phyloP scores from a whole-genome alignment of 139 green algal species.

The Chlamydomonas sp. region DNA sequence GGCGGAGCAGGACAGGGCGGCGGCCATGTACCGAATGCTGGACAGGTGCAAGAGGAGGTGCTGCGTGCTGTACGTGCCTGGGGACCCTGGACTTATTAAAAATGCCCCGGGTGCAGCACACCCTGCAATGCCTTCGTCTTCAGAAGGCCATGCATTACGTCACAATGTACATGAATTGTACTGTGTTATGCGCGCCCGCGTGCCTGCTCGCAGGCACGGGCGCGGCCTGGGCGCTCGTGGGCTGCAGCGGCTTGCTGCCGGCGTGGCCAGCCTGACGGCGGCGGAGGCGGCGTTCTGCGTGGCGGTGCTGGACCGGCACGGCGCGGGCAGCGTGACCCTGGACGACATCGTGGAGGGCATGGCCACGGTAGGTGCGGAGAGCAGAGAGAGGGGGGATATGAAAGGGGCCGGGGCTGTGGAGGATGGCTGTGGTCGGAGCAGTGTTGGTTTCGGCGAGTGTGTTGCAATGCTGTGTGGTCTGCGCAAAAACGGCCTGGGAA shows the following conservation, averaged over 20 bases:
- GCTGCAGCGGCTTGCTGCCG: background rate
- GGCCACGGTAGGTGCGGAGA: background rate
- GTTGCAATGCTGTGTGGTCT: no score
- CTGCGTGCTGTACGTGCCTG: background rate
- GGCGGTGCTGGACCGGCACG: conserved; percentile 10
- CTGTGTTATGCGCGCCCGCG: background rate
- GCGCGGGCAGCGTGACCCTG: conserved; percentile 13
- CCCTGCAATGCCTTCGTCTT: no score
- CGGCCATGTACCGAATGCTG: conserved; percentile 9
- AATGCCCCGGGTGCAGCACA: no score
- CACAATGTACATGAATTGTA: background rate
- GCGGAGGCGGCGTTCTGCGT: conserved; percentile 8
- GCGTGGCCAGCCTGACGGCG: conserved; percentile 1
- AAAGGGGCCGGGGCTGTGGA: no score
- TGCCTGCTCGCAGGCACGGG: conserved; percentile 2
- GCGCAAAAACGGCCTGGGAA: no score
- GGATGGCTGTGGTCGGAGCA: no score
- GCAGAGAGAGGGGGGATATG: no score
- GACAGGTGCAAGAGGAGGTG: background rate
- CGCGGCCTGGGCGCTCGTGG: background rate
- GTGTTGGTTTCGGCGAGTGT: no score
- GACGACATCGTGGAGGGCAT: background rate
- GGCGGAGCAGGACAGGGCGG: conserved; percentile 2
- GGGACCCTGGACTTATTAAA: no score
- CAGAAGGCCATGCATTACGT: background rate